Evolutionary conservation across 306 rosid genomes (phyloP).

Genomic region (Abrus precatorius): DNA sequence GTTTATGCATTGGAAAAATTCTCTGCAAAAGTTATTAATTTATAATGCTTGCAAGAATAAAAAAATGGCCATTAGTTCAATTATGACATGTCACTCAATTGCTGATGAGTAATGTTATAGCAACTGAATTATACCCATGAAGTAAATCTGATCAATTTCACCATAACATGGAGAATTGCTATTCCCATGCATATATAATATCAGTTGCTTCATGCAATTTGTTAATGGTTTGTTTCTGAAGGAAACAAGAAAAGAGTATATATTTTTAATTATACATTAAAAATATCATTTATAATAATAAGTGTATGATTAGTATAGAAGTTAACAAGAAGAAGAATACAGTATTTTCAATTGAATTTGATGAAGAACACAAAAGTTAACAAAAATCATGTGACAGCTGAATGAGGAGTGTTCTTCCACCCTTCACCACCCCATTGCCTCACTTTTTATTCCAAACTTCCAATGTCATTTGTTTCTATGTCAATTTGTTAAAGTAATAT

Average conservation of each 20-base stretch:
- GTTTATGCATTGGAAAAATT: conserved; percentile 28
- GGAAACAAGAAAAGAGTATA: no score
- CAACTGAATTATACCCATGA: not conserved
- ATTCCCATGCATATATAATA: not conserved
- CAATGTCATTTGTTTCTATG: not conserved
- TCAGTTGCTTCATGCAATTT: conserved; percentile 44
- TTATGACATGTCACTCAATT: not conserved
- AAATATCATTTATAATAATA: no score
- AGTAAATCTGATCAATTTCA: not conserved
- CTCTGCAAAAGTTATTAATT: not conserved
- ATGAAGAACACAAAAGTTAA: no score
- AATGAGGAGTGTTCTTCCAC: conserved; percentile 20
- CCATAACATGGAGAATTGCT: not conserved
- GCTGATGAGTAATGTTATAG: no score
- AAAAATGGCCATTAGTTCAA: not conserved
- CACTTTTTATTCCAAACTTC: not conserved
- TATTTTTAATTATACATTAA: no score
- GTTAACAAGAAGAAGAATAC: conserved; percentile 4
- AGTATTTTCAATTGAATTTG: not conserved
- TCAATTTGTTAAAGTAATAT: not conserved
- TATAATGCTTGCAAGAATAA: not conserved
- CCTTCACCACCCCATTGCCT: conserved; percentile 27
- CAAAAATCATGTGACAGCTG: not conserved
- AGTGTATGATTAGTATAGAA: no score
- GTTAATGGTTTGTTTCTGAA: conserved; percentile 4